These are phyloP conservation scores for Sideroxylon spinosum DNA, from an alignment of 179 eudicot genomes.

Conservation along the genomic window DNA sequence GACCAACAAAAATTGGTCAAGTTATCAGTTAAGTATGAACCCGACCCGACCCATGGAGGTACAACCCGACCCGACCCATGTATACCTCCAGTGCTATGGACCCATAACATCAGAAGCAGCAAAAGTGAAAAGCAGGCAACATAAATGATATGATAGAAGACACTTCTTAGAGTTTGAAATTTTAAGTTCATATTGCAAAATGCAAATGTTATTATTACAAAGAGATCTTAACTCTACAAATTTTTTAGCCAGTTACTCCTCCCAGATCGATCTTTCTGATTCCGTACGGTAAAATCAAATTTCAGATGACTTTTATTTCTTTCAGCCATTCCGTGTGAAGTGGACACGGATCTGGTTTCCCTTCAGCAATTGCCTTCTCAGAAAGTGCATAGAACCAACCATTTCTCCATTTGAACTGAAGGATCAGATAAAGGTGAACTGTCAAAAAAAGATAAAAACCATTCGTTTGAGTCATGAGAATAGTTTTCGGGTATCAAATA, in stretches of 20 bases:
- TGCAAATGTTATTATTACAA: too few species aligned
- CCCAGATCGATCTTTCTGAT: not conserved
- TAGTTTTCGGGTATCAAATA: not conserved
- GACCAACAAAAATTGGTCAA: too few species aligned
- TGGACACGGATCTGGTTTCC: slow-evolving; percentile 92
- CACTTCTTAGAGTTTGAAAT: not conserved
- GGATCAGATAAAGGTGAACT: not conserved
- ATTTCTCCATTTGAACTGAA: slow-evolving; percentile 95
- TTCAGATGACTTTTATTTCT: slow-evolving; percentile 70
- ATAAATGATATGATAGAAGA: too few species aligned
- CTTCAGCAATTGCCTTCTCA: slow-evolving; percentile 68
- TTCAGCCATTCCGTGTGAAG: slow-evolving; percentile 87
- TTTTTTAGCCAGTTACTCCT: not conserved
- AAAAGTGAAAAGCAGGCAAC: too few species aligned
- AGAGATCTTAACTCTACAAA: not conserved
- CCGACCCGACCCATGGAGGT: too few species aligned
- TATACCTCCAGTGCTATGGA: too few species aligned
- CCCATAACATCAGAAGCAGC: too few species aligned
- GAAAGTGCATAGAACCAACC: slow-evolving; percentile 97
- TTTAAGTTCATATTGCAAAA: not conserved
- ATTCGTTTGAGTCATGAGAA: not conserved
- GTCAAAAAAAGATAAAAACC: not conserved
- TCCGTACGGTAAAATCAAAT: not conserved
- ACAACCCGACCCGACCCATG: too few species aligned
- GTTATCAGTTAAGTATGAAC: too few species aligned